Evolutionary conservation across 2,329 filamentous ascomycete genomes (phyloP), one percentile per base, ranked within the genome.

Genomic region (Fusarium sp.): DNA sequence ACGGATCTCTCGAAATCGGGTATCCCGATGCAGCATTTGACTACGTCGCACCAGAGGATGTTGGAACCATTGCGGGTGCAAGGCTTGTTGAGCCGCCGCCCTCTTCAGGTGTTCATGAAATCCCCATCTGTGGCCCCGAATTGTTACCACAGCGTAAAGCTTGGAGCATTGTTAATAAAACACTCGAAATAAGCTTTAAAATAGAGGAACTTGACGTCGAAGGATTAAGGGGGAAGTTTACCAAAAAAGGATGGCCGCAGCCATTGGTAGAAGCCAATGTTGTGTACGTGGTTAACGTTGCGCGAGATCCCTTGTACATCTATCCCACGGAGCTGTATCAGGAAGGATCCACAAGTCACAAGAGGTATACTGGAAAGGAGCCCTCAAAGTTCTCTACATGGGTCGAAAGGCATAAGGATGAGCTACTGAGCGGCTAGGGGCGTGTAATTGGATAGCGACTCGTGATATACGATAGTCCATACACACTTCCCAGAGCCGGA

Each of bases 1-100:
- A 20, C 0, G 64, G 64, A 14, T 4, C 24, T 3, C 42, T 58
- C 0, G 57, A 45, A 17, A 11, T 53, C 9, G 52, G 42, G 3
- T 24, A 49, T 2, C 58, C 52, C 3, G 51, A 50, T 2, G 48
- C 63, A 7, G 22, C 50, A 1, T 62, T 56, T 9, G 64, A 68
- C 6, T 68, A 68, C 11, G 40, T 68, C 3, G 64, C 64, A 2
- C 64, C 64, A 6, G 63, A 68, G 7, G 64, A 68, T 4, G 36
- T 68, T 6, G 64, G 58, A 1, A 18, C n/a, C 3, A 42, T 68
- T 4, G 40, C 61, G 9, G 64, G 64, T 4, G 48, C 52, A 3
- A 28, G 28, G n/a, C 28, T 68, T 0, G 31, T 20, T 4, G 46
- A 58, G 2, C 14, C 20, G 2, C 6, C 13, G 0, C 46, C 59